Evolutionary conservation across 352 stramenopile genomes (phyloP), one percentile per base, ranked within the genome.

Genomic region (Globisporangium emineosum): DNA sequence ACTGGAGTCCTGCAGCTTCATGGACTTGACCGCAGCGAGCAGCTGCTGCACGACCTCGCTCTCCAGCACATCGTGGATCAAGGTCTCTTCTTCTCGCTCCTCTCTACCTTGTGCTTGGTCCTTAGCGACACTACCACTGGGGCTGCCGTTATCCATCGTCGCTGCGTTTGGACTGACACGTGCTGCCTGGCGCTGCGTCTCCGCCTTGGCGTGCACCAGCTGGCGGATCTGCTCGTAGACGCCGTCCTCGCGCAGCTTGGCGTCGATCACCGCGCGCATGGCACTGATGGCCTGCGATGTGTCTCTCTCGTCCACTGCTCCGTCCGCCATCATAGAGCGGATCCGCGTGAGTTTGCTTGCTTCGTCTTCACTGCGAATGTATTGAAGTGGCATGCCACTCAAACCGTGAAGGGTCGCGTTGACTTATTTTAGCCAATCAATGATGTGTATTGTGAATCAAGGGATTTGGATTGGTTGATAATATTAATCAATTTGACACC

Each of bases 11-110:
- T 37, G 50, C 17, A 64, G 35, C 40, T 70, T 66, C 57, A 66
- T 78, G n/a, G 69, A 55, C 35, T 68, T 70, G 53, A 93, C 71
- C 5, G 71, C 61, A 13, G 72, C 59, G 10, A 93, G 70, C 35
- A 93, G 60, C 49, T 90, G 81, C 64, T 90, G 78, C n/a, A 92
- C 78, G 8, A 92, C 54, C 27, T 92, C 83, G 66, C 81, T 92
- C 64, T 91, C 73, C 13, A 94, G 61, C 12, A 94, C 76, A 13
- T 89, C 75, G 6, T 68, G 71, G 10, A 93, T 76, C 9, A 92
- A 42, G 8, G 68, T 52, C 29, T 79, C 77, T 43, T 77, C 64
- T 5, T 65, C 57, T 0, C 12, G 21, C 17, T 72, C 68, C 33
- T 69, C 51, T 17, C 51, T 17, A 37, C 37, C 0, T n/a, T n/a